phyloP scores from a whole-genome alignment of 306 rosid species.

The Vachellia collinsii region DNA sequence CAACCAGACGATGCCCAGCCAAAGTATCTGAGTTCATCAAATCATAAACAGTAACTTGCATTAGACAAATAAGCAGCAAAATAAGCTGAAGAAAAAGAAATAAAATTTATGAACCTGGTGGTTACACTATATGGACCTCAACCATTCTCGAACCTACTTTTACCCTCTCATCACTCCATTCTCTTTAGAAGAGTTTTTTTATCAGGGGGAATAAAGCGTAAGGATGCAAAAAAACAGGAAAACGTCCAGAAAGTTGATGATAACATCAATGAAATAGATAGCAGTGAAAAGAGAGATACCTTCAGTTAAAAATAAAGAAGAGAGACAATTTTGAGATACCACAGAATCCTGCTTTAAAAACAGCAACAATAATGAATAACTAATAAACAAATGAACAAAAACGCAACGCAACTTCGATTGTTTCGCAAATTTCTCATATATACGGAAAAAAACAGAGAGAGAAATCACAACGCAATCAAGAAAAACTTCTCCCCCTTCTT shows the following conservation, averaged over 20 bases:
- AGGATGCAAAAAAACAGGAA: neutral
- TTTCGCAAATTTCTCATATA: neutral
- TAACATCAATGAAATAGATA: neutral
- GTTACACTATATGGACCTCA: too few relatives aligned
- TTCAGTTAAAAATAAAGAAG: constrained; percentile 60
- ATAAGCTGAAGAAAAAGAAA: too few relatives aligned
- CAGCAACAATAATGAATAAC: neutral
- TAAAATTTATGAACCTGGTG: too few relatives aligned
- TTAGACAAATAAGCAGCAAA: too few relatives aligned
- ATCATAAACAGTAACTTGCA: too few relatives aligned
- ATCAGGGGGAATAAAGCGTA: neutral
- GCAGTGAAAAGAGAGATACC: constrained; percentile 45
- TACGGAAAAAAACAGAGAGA: neutral
- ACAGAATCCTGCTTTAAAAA: constrained; percentile 52
- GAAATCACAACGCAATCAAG: neutral
- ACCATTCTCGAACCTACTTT: constrained; percentile 35
- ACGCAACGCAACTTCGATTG: neutral
- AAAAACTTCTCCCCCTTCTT: neutral
- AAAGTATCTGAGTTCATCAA: too few relatives aligned
- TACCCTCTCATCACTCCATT: constrained; percentile 39
- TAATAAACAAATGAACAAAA: neutral
- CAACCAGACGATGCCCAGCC: too few relatives aligned
- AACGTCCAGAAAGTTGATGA: neutral
- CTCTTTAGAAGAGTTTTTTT: constrained; percentile 34
- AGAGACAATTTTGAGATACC: constrained; percentile 54